Evolutionary conservation across 192 early-diverging fungal species (phyloP).

Genomic region (Funneliformis geosporum): DNA sequence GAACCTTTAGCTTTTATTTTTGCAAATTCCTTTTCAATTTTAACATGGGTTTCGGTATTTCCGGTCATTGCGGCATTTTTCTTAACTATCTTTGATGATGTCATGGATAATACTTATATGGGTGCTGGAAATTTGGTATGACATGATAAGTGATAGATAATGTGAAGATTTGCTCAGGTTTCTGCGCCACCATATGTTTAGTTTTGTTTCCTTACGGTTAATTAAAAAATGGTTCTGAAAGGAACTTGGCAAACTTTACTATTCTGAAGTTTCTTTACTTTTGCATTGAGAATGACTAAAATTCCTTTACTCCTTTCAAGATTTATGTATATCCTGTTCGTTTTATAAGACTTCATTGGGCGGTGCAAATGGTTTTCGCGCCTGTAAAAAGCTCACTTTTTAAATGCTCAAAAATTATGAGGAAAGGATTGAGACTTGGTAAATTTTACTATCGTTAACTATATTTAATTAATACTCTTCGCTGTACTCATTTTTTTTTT

Average conservation of each 20-base stretch:
- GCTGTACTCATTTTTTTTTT: too few relatives aligned
- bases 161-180: too few relatives aligned
- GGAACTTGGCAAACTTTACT: too few relatives aligned
- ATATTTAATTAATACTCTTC: not conserved
- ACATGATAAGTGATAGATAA: too few relatives aligned
- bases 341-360: slow-evolving; percentile 67
- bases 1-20: slow-evolving; percentile 50
- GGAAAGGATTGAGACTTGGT: slow-evolving; percentile 61
- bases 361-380: slow-evolving; percentile 56
- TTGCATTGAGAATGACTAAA: too few relatives aligned
- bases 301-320: slow-evolving; percentile 22
- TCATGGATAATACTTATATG: slow-evolving; percentile 57
- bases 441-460: not conserved
- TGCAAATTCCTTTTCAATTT: slow-evolving; percentile 50
- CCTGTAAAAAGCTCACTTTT: slow-evolving; percentile 67
- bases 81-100: slow-evolving; percentile 42
- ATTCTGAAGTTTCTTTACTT: too few relatives aligned
- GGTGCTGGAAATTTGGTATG: slow-evolving; percentile 46
- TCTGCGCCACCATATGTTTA: too few relatives aligned
- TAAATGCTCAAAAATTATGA: slow-evolving; percentile 56
- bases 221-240: too few relatives aligned
- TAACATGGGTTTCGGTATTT: slow-evolving; percentile 58
- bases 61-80: slow-evolving; percentile 52
- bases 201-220: too few relatives aligned
- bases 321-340: slow-evolving; percentile 63